Percentiles rank a stretch among this genome's conserved stretches.
Evolutionary conservation across 208 protist genomes (phyloP).

Genomic region (Entamoeba moshkovskii): DNA sequence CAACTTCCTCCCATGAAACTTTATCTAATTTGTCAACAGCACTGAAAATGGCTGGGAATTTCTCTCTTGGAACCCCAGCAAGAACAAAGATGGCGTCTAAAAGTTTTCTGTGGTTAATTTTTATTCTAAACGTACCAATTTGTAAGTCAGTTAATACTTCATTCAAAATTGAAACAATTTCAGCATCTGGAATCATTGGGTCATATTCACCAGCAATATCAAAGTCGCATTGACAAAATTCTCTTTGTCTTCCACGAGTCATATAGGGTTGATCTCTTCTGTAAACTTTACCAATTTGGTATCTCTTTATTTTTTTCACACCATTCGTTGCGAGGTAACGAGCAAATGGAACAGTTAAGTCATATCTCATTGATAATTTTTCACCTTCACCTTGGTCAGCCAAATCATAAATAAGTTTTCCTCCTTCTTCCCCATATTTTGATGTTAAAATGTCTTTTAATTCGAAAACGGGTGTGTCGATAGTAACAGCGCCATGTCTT

Average conservation of each 20-base stretch:
- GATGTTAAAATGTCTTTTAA: slow-evolving; percentile 56
- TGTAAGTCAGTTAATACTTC: slow-evolving; percentile 54
- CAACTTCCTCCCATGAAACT: slow-evolving; percentile 48
- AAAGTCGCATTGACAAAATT: slow-evolving; percentile 74
- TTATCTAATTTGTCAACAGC: slow-evolving; percentile 71
- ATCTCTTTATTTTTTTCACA: slow-evolving; percentile 56
- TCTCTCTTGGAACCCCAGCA: slow-evolving; percentile 51
- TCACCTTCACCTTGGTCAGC: slow-evolving; percentile 60
- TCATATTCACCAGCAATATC: slow-evolving; percentile 62
- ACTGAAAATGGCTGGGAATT: slow-evolving; percentile 53
- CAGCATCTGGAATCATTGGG: slow-evolving; percentile 57
- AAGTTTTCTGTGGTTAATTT: slow-evolving; percentile 55
- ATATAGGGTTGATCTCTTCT: slow-evolving; percentile 59
- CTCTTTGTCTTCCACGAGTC: slow-evolving; percentile 55
- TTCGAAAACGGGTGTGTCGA: slow-evolving; percentile 72
- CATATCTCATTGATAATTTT: slow-evolving; percentile 58
- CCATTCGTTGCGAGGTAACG: slow-evolving; percentile 56
- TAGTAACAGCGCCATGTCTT: slow-evolving; percentile 56
- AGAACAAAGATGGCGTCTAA: slow-evolving; percentile 54
- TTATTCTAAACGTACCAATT: slow-evolving; percentile 49
- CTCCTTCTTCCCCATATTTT: slow-evolving; percentile 68
- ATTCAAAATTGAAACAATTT: slow-evolving; percentile 48
- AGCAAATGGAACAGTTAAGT: slow-evolving; percentile 58
- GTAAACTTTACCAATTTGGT: slow-evolving; percentile 67
- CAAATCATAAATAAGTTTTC: slow-evolving; percentile 70